A percentile compares a stretch with the other conserved stretches of the same genome.
These are phyloP conservation scores for Leucosporidium creatinivorum DNA, from an alignment of 768 basidiomycete genomes.

Conservation along the genomic window DNA sequence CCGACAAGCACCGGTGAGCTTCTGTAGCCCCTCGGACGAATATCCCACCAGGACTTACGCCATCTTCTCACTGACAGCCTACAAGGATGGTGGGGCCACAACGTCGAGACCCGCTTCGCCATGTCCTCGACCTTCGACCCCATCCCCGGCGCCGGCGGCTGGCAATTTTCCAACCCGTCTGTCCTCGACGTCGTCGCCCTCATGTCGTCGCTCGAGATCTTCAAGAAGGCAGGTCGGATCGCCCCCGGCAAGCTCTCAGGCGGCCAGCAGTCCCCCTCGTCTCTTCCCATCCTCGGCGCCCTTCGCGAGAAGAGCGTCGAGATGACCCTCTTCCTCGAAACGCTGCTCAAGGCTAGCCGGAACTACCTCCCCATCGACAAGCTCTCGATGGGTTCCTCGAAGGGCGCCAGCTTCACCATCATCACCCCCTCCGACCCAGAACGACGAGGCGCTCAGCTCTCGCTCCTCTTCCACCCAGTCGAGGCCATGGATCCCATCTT, in stretches of 20 bases:
- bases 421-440: conserved; percentile 69
- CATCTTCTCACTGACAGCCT: conserved; percentile 48
- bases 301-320: conserved; percentile 62
- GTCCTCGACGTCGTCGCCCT: conserved; percentile 71
- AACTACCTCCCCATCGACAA: conserved; percentile 54
- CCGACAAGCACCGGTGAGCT: not conserved
- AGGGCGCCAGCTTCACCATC: conserved; percentile 65
- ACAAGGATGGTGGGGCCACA: conserved; percentile 98
- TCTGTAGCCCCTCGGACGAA: too few relatives aligned
- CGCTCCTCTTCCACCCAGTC: conserved; percentile 68
- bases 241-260: not conserved
- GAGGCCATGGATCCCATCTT: conserved; percentile 64
- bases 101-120: conserved; percentile 72
- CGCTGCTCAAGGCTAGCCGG: conserved; percentile 51
- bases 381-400: conserved; percentile 37
- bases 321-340: conserved; percentile 59
- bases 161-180: conserved; percentile 91
- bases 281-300: conserved; percentile 43
- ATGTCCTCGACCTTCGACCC: conserved; percentile 81
- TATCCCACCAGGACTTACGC: too few relatives aligned
- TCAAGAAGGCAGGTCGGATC: conserved; percentile 68
- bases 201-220: conserved; percentile 71
- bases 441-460: conserved; percentile 77
- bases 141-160: conserved; percentile 84
- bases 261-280: not conserved